Evolutionary conservation across 129 eudicot species (phyloP).

Genomic region (Lonicera japonica): DNA sequence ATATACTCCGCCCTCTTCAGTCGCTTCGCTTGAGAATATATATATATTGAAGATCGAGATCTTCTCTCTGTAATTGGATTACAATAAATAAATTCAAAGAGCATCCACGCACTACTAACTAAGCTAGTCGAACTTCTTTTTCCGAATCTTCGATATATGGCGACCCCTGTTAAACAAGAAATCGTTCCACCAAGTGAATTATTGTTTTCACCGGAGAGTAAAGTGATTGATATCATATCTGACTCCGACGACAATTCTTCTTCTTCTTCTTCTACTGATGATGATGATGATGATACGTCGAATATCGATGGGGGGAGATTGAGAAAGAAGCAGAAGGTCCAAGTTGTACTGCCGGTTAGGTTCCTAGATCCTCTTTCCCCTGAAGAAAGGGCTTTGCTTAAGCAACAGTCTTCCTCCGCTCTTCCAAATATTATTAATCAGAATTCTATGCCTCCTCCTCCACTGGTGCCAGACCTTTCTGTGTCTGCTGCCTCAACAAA

Average conservation of each 20-base stretch:
- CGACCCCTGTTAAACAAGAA: conserved; percentile 25
- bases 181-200: conserved; percentile 6
- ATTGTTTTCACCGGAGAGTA: conserved; percentile 9
- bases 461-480: too few relatives aligned
- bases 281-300: conserved; percentile 25
- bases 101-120: too few relatives aligned
- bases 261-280: too few relatives aligned
- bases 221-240: conserved; percentile 15
- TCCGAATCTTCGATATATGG: background rate
- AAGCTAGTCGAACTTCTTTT: too few relatives aligned
- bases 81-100: too few relatives aligned
- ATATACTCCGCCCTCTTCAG: too few relatives aligned
- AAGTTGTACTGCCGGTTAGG: conserved; percentile 39
- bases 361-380: conserved; percentile 51
- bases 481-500: conserved; percentile 1
- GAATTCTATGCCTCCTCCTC: too few relatives aligned
- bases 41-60: too few relatives aligned
- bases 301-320: conserved; percentile 1
- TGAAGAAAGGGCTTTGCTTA: conserved; percentile 14
- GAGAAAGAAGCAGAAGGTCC: conserved; percentile 22
- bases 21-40: too few relatives aligned
- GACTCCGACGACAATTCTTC: conserved; percentile 16
- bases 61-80: too few relatives aligned
- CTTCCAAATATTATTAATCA: background rate
- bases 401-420: too few relatives aligned